Evolutionary conservation across 2,329 filamentous ascomycete species (phyloP), one percentile per base, ranked within the genome.

Genomic region (Colletotrichum caudatum): DNA sequence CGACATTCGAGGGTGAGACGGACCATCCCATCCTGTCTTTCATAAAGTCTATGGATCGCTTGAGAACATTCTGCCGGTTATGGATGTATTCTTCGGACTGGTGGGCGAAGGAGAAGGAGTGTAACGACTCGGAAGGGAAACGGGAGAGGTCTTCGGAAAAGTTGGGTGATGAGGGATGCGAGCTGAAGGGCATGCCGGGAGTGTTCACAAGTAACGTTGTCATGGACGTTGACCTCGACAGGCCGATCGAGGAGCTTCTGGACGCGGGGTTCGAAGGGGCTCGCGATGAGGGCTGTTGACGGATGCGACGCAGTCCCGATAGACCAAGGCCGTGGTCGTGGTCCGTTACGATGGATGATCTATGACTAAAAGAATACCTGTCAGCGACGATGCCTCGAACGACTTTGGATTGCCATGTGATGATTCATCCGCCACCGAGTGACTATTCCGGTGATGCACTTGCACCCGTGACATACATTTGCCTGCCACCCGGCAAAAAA

Each of bases 31-130:
- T 89, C 74, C 93, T 93, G 79, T 98, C 94, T 78, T 93, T 93
- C 93, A 99, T 97, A 78, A 98, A 98, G 81, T 98, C 96, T 78
- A 98, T 92, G 11, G 95, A 97, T 71, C 95, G 89, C 82, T 97
- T 97, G 77, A 99, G 81, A 44, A 97, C 92, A 84, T 94, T 97
- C 80, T 98, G 95, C 66, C 96, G 92, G 80, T 90, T 97, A 80
- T 97, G 93, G 67, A 98, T 87, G 74, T 94, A 91, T 74, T 98
- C 95, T 78, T 97, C 95, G 3, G 95, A 95, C 81, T 97, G 95
- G 76, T 97, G 94, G 51, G 96, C 94, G 81, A 99, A 99, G 16
- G 95, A 98, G 83, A 99, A 99, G 1, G 96, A 99, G 82, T 99
- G 96, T 58, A 99, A 85, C 7, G 96, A 99, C 80, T 99, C 96